Conservation (phyloP, 202 grass and related monocot species). For the Schoenoplectus tabernaemontani region DNA sequence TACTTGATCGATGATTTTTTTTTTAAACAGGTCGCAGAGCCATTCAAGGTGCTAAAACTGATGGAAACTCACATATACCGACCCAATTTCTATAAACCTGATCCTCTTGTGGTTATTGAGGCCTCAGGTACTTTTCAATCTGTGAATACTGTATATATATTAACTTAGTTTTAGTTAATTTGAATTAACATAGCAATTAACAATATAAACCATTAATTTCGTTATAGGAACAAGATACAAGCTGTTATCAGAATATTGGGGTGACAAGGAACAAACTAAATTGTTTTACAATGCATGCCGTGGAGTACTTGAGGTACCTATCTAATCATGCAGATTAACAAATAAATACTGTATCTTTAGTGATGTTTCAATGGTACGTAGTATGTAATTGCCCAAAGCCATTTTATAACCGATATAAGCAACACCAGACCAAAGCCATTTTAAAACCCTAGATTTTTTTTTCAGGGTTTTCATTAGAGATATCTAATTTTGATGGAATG, state of each 20-base stretch:
- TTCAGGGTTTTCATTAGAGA: too few species aligned
- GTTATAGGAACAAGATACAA: constrained; percentile 55
- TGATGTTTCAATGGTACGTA: too few species aligned
- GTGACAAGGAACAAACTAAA: constrained; percentile 75
- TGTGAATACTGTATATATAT: too few species aligned
- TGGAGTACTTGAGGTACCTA: constrained; percentile 61
- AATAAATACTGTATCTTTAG: not conserved
- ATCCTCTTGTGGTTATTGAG: constrained; percentile 11
- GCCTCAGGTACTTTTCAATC: not conserved
- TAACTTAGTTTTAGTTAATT: constrained; percentile 2
- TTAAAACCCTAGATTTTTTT: too few species aligned
- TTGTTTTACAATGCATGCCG: constrained; percentile 69
- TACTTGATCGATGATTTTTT: not conserved
- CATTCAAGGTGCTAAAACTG: constrained; percentile 3
- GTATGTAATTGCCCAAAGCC: too few species aligned
- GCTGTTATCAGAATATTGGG: constrained; percentile 48
- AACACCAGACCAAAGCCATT: too few species aligned
- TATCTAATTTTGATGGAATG: not conserved
- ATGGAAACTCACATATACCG: not conserved
- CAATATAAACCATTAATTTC: not conserved
- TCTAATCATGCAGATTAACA: not conserved
- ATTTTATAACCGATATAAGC: too few species aligned
- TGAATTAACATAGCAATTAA: not conserved
- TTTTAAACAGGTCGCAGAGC: constrained; percentile 9
- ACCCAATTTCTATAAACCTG: not conserved